Percentiles rank a stretch among this genome's conserved stretches.
These are phyloP conservation scores for Chrysoporthe austroafricana DNA, from an alignment of 2,329 filamentous ascomycete species.

Conservation along the genomic window DNA sequence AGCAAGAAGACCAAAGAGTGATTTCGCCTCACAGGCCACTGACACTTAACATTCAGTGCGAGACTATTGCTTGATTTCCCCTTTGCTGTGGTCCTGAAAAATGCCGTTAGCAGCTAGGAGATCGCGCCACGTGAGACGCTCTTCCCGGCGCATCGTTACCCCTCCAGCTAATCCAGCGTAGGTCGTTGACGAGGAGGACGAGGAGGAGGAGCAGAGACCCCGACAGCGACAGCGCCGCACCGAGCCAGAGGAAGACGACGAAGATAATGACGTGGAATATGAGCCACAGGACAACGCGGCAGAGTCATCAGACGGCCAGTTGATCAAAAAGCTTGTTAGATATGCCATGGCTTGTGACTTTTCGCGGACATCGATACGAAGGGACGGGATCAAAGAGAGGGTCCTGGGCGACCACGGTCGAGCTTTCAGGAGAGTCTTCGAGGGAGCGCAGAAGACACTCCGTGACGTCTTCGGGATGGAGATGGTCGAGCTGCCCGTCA, in stretches of 20 bases:
- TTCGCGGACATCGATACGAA: conserved; percentile 60
- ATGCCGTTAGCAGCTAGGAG: conserved; percentile 26
- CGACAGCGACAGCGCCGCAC: conserved; percentile 41
- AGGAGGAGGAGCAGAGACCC: conserved; percentile 47
- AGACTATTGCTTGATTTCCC: background rate
- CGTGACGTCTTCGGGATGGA: conserved; percentile 85
- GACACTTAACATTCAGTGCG: background rate
- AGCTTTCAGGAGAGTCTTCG: conserved; percentile 78
- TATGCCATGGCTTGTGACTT: conserved; percentile 70
- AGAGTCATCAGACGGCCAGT: conserved; percentile 53
- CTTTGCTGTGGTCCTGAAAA: background rate
- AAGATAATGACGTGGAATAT: conserved; percentile 40
- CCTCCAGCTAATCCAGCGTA: conserved; percentile 12
- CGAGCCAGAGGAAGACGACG: conserved; percentile 36
- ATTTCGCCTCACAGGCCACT: background rate
- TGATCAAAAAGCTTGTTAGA: conserved; percentile 70
- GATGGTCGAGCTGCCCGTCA: conserved; percentile 78
- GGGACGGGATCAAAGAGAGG: conserved; percentile 67
- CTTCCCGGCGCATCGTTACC: background rate
- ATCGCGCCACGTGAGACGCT: conserved; percentile 23
- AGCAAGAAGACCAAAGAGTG: background rate
- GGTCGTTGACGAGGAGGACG: conserved; percentile 40
- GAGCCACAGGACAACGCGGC: conserved; percentile 40
- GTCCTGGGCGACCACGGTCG: conserved; percentile 73
- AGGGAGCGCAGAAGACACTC: conserved; percentile 73